phyloP scores from a whole-genome alignment of 2,329 filamentous ascomycete genomes.

The Nectriaceae sp. region DNA sequence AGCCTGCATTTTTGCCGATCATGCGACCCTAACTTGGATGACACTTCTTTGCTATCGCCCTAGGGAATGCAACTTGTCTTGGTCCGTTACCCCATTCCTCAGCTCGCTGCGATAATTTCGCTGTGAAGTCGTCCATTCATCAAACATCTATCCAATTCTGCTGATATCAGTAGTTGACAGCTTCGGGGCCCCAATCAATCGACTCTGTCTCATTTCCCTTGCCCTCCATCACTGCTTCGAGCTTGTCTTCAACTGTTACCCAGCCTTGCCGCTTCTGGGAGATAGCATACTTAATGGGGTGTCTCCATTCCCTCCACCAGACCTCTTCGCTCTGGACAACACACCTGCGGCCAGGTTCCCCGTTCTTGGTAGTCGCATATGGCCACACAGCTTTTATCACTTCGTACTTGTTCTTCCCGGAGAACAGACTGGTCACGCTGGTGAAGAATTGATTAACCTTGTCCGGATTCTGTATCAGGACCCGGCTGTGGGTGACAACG shows the following conservation, averaged over 20 bases:
- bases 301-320: conserved; percentile 51
- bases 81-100: no score
- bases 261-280: conserved; percentile 41
- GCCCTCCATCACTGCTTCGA: conserved; percentile 55
- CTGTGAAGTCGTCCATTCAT: no score
- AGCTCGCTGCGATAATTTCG: no score
- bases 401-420: conserved; percentile 56
- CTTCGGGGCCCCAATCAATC: conserved; percentile 49
- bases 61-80: no score
- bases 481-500: conserved; percentile 50
- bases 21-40: no score
- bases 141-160: no score
- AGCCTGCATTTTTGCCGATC: no score
- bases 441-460: conserved; percentile 57
- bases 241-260: conserved; percentile 55
- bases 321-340: conserved; percentile 57
- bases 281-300: conserved; percentile 45
- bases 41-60: no score
- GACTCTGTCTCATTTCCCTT: conserved; percentile 37
- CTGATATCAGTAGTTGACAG: neutral
- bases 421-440: conserved; percentile 52
- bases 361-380: conserved; percentile 52
- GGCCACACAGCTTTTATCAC: conserved; percentile 59
- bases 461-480: conserved; percentile 53
- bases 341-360: conserved; percentile 45